Conservation (phyloP, 768 basidiomycete genomes). For the Pulveroboletus frians region DNA sequence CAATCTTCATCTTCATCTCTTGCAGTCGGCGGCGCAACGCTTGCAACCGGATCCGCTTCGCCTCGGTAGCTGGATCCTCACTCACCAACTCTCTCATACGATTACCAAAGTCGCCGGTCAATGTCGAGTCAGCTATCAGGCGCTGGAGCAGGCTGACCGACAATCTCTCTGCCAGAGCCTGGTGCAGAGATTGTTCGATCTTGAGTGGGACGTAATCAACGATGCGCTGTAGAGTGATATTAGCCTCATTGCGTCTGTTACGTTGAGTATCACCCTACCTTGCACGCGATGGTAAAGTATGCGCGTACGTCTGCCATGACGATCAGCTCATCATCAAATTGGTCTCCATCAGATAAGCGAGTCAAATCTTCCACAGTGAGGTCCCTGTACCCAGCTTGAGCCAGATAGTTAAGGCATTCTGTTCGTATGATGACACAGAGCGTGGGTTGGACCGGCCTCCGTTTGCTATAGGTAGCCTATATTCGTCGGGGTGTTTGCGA, state of each 20-base stretch:
- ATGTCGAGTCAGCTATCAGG: slow-evolving; percentile 23
- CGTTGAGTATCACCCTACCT: slow-evolving; percentile 33
- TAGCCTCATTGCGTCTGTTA: not conserved
- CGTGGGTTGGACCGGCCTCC: not conserved
- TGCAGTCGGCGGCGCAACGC: slow-evolving; percentile 34
- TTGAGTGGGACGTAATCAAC: slow-evolving; percentile 49
- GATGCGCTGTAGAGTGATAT: slow-evolving; percentile 37
- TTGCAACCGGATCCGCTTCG: slow-evolving; percentile 32
- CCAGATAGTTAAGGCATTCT: slow-evolving; percentile 24
- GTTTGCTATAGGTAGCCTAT: slow-evolving; percentile 2
- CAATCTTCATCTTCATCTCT: slow-evolving; percentile 36
- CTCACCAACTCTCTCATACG: slow-evolving; percentile 39
- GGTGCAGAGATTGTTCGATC: slow-evolving; percentile 44
- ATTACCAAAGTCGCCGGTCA: slow-evolving; percentile 15
- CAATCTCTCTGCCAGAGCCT: slow-evolving; percentile 33
- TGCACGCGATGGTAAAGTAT: slow-evolving; percentile 52
- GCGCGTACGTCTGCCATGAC: slow-evolving; percentile 54
- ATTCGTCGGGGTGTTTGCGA: not conserved
- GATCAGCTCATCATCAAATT: slow-evolving; percentile 39
- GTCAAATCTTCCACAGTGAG: slow-evolving; percentile 23
- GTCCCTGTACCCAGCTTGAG: slow-evolving; percentile 26
- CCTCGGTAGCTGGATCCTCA: slow-evolving; percentile 40
- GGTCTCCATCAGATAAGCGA: slow-evolving; percentile 23
- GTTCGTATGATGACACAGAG: not conserved
- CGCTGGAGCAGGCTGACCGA: slow-evolving; percentile 33